Evolutionary conservation across 352 stramenopile species (phyloP).

Genomic region (Pythium pyrilobum): DNA sequence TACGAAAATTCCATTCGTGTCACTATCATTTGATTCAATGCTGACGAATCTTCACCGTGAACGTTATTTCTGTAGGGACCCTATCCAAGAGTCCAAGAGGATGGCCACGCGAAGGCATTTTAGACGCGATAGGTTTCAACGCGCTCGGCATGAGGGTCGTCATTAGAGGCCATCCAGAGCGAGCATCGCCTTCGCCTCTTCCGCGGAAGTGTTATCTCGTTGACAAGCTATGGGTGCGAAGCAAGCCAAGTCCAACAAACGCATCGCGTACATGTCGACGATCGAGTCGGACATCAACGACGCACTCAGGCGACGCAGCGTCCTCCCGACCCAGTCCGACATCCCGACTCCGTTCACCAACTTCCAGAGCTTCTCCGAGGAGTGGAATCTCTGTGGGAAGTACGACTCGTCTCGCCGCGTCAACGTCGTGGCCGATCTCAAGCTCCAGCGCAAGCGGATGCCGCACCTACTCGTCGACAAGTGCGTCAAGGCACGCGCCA

Average conservation of each 20-base stretch:
- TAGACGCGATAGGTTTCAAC: too few species aligned
- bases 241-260: constrained; percentile 6
- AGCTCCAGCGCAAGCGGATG: constrained; percentile 39
- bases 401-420: constrained; percentile 48
- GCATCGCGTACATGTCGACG: constrained; percentile 5
- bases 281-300: constrained; percentile 11
- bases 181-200: neutral
- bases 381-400: constrained; percentile 61
- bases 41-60: neutral
- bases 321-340: constrained; percentile 7
- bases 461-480: constrained; percentile 59
- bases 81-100: too few species aligned
- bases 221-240: constrained; percentile 4
- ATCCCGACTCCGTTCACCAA: constrained; percentile 42
- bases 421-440: constrained; percentile 46
- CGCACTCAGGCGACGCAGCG: constrained; percentile 7
- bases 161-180: too few species aligned
- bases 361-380: constrained; percentile 43
- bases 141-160: too few species aligned
- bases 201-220: too few species aligned
- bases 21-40: neutral
- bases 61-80: neutral
- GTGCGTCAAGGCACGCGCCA: constrained; percentile 33
- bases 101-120: too few species aligned
- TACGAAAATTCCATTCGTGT: neutral